A percentile compares a stretch with the other conserved stretches of the same genome.
Evolutionary conservation across 2,329 filamentous ascomycete species (phyloP).

Genomic region (Torrubiellomyces zombiae): DNA sequence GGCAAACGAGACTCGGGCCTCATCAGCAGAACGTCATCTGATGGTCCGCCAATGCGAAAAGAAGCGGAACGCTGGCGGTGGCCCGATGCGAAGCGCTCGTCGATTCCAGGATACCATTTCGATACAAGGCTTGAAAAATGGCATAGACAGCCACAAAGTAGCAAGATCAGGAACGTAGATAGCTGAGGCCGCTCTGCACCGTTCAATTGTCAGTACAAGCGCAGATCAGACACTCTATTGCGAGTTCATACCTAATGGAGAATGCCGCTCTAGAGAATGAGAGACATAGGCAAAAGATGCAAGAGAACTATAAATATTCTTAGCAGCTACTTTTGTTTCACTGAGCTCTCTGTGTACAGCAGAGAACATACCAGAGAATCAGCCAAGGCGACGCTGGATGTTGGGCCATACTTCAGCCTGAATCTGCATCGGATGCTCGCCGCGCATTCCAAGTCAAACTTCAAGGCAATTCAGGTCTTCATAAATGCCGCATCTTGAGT

Average conservation of each 20-base stretch:
- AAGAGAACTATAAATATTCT: slow-evolving; percentile 19
- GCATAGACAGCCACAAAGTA: slow-evolving; percentile 25
- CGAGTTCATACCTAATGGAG: slow-evolving; percentile 25
- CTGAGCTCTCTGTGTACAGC: too few relatives aligned
- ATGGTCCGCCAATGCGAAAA: slow-evolving; percentile 6
- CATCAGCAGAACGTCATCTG: slow-evolving; percentile 14
- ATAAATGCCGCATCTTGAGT: too few relatives aligned
- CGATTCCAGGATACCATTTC: slow-evolving; percentile 28
- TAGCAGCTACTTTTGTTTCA: slow-evolving; percentile 1
- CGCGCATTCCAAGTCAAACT: too few relatives aligned
- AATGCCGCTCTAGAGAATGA: slow-evolving; percentile 28
- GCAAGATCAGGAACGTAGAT: slow-evolving; percentile 28
- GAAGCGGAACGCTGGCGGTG: slow-evolving; percentile 6
- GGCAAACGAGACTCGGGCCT: slow-evolving; percentile 20
- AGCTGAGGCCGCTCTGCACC: slow-evolving; percentile 33
- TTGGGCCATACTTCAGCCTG: slow-evolving; percentile 6
- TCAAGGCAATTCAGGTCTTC: too few relatives aligned
- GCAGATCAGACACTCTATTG: too few relatives aligned
- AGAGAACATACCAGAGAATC: slow-evolving; percentile 4
- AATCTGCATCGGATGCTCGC: too few relatives aligned
- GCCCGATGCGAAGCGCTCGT: slow-evolving; percentile 25
- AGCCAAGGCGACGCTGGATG: slow-evolving; percentile 4
- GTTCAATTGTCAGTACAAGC: too few relatives aligned
- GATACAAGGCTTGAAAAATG: slow-evolving; percentile 25
- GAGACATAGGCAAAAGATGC: slow-evolving; percentile 31